Percentiles rank a stretch among this genome's conserved stretches.
Evolutionary conservation across 2,329 filamentous ascomycete species (phyloP).

Genomic region (Cadophora sp.): DNA sequence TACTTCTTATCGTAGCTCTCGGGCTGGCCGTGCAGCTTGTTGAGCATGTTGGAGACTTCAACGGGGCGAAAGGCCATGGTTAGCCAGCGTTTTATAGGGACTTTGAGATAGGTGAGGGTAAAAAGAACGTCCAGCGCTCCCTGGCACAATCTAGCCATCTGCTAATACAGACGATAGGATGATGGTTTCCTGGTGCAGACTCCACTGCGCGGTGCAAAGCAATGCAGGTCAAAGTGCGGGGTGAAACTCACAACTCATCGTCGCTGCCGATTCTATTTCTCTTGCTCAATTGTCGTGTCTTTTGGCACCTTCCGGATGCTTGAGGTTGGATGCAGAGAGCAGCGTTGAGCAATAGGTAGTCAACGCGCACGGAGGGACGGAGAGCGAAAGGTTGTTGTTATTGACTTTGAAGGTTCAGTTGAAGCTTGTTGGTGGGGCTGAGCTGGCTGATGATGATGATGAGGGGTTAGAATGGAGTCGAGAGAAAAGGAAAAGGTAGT

Average conservation of each 20-base stretch:
- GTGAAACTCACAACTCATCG: slow-evolving; percentile 45
- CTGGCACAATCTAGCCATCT: slow-evolving; percentile 23
- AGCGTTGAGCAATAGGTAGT: background rate
- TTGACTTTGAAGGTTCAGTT: slow-evolving; percentile 17
- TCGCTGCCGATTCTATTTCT: slow-evolving; percentile 34
- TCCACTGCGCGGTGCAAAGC: slow-evolving; percentile 6
- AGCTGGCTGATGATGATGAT: slow-evolving; percentile 4
- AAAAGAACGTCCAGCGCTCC: slow-evolving; percentile 17
- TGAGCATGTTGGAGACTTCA: slow-evolving; percentile 86
- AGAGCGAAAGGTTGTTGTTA: slow-evolving; percentile 12
- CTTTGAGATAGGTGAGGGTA: slow-evolving; percentile 19
- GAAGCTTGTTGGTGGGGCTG: slow-evolving; percentile 30
- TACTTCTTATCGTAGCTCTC: slow-evolving; percentile 99
- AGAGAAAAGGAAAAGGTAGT: background rate
- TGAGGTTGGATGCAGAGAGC: slow-evolving; percentile 9
- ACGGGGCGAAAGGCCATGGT: slow-evolving; percentile 23
- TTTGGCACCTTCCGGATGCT: slow-evolving; percentile 8
- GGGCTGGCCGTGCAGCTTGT: slow-evolving; percentile 94
- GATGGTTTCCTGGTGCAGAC: background rate
- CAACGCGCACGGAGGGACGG: slow-evolving; percentile 4
- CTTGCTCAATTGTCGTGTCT: slow-evolving; percentile 23
- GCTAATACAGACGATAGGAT: slow-evolving; percentile 20
- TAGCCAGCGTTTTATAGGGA: slow-evolving; percentile 20
- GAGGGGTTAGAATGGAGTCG: slow-evolving; percentile 9
- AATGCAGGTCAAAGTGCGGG: slow-evolving; percentile 20